Conservation (phyloP, 305 asterid genomes). For the Caryopteris hybrid region DNA sequence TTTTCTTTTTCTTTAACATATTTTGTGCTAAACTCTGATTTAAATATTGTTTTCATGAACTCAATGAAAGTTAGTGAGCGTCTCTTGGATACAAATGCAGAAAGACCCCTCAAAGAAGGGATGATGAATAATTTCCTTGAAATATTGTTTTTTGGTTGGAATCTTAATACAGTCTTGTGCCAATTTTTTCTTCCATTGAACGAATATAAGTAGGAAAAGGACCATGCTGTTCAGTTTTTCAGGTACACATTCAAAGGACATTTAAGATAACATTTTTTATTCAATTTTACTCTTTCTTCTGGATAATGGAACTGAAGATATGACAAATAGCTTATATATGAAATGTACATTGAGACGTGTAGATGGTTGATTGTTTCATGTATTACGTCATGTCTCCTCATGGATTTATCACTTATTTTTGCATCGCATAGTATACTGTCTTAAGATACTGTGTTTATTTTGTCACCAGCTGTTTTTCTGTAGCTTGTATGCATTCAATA, state of each 20-base stretch:
- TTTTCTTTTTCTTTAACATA: slow-evolving; percentile 17
- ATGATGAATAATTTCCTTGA: slow-evolving; percentile 3
- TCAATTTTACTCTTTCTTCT: neutral
- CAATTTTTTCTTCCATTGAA: neutral
- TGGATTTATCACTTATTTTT: neutral
- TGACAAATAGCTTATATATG: neutral
- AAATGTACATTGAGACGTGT: neutral
- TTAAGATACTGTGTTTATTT: neutral
- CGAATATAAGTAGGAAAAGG: neutral
- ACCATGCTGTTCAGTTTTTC: neutral
- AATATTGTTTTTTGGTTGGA: slow-evolving; percentile 5
- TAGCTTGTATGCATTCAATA: neutral
- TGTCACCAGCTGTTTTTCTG: neutral
- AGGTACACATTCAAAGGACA: neutral
- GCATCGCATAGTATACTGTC: neutral
- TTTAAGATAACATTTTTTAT: neutral
- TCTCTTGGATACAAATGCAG: slow-evolving; percentile 4
- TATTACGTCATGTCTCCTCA: neutral
- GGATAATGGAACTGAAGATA: neutral
- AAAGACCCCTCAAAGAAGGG: neutral
- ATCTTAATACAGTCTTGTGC: neutral
- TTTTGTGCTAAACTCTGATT: neutral
- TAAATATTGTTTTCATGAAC: slow-evolving; percentile 11
- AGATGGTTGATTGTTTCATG: slow-evolving; percentile 6
- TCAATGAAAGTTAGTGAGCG: slow-evolving; percentile 12